Evolutionary conservation across 2,329 filamentous ascomycete genomes (phyloP).

Genomic region (Neonectria ditissima): DNA sequence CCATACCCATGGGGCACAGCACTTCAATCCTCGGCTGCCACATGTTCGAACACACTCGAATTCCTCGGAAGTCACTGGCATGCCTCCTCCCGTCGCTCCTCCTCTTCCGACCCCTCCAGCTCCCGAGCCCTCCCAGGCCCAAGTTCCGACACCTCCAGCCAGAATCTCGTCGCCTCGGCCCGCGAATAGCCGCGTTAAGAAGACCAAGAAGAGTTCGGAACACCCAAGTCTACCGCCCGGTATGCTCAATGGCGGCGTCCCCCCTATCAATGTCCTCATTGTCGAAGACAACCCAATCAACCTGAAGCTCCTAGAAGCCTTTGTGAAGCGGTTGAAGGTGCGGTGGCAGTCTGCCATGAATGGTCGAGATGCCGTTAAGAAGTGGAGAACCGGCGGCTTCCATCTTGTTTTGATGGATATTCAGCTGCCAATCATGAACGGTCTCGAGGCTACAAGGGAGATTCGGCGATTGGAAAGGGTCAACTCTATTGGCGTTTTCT

Average conservation of each 20-base stretch:
- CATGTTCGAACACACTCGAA: constrained; percentile 70
- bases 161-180: constrained; percentile 63
- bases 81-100: constrained; percentile 60
- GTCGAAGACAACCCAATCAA: constrained; percentile 99
- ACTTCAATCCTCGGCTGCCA: constrained; percentile 54
- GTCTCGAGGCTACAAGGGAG: constrained; percentile 93
- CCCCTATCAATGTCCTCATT: constrained; percentile 96
- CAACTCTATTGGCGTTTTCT: constrained; percentile 93
- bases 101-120: constrained; percentile 65
- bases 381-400: constrained; percentile 93
- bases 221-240: constrained; percentile 66
- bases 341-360: constrained; percentile 98
- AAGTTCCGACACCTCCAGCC: constrained; percentile 66
- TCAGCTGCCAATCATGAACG: constrained; percentile 95
- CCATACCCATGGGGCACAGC: constrained; percentile 50
- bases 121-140: constrained; percentile 55
- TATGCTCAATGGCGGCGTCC: constrained; percentile 83
- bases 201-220: constrained; percentile 64
- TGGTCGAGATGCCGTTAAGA: constrained; percentile 89
- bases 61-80: constrained; percentile 64
- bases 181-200: constrained; percentile 60
- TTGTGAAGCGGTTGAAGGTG: constrained; percentile 95
- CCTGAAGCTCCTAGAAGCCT: constrained; percentile 89
- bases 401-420: constrained; percentile 99
- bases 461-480: constrained; percentile 89